Conservation (phyloP, 805 yeast genomes). For the Candida schatavii region DNA sequence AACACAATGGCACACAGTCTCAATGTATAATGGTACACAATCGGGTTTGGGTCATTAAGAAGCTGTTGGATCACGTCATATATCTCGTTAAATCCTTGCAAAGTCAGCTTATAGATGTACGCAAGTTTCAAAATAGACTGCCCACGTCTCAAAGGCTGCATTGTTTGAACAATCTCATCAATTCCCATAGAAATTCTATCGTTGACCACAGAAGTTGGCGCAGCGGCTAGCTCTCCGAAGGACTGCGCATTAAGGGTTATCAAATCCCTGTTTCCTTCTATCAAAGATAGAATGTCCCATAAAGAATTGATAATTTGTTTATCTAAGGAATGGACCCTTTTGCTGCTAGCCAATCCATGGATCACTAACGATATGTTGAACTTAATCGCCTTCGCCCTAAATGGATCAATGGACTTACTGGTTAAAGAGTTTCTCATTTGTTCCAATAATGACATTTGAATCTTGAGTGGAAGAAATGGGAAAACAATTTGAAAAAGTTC, state of each 20-base stretch:
- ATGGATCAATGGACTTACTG: slow-evolving; percentile 29
- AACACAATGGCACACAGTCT: slow-evolving; percentile 50
- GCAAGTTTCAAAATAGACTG: slow-evolving; percentile 27
- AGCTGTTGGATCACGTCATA: slow-evolving; percentile 59
- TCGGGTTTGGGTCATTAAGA: slow-evolving; percentile 78
- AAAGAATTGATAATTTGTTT: slow-evolving; percentile 41
- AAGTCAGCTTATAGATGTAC: slow-evolving; percentile 25
- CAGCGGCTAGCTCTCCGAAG: slow-evolving; percentile 44
- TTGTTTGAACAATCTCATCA: slow-evolving; percentile 59
- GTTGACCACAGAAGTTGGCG: slow-evolving; percentile 16
- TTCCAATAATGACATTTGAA: slow-evolving; percentile 86
- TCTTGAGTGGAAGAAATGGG: slow-evolving; percentile 67
- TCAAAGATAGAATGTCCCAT: slow-evolving; percentile 47
- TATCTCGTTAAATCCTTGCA: slow-evolving; percentile 38
- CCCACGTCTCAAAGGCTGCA: slow-evolving; percentile 60
- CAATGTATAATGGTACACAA: slow-evolving; percentile 72
- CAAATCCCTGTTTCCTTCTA: slow-evolving; percentile 41
- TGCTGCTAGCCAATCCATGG: slow-evolving; percentile 34
- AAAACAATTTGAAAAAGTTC: slow-evolving; percentile 71
- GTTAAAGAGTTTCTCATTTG: slow-evolving; percentile 58
- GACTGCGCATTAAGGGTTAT: slow-evolving; percentile 53
- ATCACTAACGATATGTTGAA: slow-evolving; percentile 67
- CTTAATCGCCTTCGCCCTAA: slow-evolving; percentile 46
- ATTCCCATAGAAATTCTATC: slow-evolving; percentile 35
- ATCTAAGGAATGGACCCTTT: slow-evolving; percentile 20